Conservation (phyloP, 768 basidiomycete genomes). For the Termitomyces sp. region DNA sequence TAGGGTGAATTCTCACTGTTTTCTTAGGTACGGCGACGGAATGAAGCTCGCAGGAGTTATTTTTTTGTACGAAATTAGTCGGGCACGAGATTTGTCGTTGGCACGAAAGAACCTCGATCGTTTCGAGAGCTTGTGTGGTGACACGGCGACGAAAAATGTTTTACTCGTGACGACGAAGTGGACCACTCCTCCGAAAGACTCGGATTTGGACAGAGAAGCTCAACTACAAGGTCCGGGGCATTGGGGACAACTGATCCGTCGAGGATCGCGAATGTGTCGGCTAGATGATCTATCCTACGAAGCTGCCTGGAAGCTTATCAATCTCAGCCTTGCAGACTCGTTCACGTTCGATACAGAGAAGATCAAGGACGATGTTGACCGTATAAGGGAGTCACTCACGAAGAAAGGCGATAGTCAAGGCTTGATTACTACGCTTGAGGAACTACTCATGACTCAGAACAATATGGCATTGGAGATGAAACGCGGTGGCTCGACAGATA, state of each 20-base stretch:
- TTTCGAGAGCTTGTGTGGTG: conserved; percentile 9
- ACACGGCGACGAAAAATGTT: conserved; percentile 7
- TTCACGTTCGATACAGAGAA: conserved; percentile 9
- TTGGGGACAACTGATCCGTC: conserved; percentile 9
- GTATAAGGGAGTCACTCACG: conserved; percentile 5
- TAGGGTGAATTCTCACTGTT: background rate
- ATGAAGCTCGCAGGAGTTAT: conserved; percentile 13
- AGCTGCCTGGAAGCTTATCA: conserved; percentile 11
- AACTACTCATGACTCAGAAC: conserved; percentile 1
- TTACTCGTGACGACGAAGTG: conserved; percentile 13
- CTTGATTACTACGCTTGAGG: conserved; percentile 1
- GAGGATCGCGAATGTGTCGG: conserved; percentile 11
- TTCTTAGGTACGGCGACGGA: conserved; percentile 1
- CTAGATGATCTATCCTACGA: conserved; percentile 7
- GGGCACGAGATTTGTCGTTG: conserved; percentile 5
- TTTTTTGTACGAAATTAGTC: conserved; percentile 11
- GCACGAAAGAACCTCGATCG: conserved; percentile 8
- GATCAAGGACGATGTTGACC: conserved; percentile 4
- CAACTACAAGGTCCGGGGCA: conserved; percentile 5
- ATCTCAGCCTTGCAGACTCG: conserved; percentile 8
- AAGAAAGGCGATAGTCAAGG: conserved; percentile 4
- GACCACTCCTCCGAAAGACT: conserved; percentile 3
- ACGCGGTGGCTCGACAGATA: conserved; percentile 4
- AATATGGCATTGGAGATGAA: conserved; percentile 9
- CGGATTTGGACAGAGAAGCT: conserved; percentile 1